Percentiles rank a stretch among this genome's conserved stretches.
Conservation (phyloP, 306 rosid genomes). For the Acacia melanoxylon region DNA sequence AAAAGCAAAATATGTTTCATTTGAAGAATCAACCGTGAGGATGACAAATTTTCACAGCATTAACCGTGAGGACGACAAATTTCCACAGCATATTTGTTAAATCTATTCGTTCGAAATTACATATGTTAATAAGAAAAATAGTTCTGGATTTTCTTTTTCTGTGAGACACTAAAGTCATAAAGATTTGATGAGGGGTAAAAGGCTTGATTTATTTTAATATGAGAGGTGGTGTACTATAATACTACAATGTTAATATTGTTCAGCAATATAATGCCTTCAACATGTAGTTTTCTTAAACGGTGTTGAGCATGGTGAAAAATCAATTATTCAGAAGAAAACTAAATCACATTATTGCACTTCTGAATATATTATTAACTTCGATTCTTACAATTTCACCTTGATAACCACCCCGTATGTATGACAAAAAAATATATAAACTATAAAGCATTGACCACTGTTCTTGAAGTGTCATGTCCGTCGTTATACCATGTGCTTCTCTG, state of each 20-base stretch:
- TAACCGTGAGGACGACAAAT: background rate
- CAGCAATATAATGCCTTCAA: too few species aligned
- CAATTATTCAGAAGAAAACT: too few species aligned
- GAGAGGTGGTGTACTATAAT: background rate
- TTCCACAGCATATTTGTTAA: background rate
- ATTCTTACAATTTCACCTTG: background rate
- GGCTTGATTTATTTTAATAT: background rate
- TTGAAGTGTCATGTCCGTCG: slow-evolving; percentile 3
- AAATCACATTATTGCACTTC: background rate
- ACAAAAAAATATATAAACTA: background rate
- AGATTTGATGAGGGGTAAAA: background rate
- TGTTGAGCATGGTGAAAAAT: too few species aligned
- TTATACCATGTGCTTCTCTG: background rate
- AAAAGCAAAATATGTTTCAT: background rate
- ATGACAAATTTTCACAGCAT: background rate
- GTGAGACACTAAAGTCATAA: background rate
- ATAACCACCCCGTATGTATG: background rate
- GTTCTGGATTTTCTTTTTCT: background rate
- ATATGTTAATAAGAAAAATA: background rate
- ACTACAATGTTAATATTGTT: background rate
- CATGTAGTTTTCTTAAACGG: too few species aligned
- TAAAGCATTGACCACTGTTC: background rate
- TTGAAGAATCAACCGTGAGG: background rate
- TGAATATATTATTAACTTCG: background rate
- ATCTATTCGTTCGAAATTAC: background rate